phyloP scores from a whole-genome alignment of 2,329 filamentous ascomycete species.

The Podosphaera fusca region DNA sequence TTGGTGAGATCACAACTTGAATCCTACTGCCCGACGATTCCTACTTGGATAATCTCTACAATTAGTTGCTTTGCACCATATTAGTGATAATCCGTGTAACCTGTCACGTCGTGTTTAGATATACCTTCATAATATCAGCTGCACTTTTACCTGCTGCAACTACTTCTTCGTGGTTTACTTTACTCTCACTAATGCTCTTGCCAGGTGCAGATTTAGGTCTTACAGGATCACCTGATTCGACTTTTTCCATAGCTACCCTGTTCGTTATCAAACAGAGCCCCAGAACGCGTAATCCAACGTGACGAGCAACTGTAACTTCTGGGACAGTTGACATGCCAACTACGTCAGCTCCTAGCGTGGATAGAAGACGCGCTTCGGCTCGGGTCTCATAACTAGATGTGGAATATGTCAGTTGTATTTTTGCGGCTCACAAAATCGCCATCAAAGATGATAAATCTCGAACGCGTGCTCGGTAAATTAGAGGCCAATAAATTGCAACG shows the following conservation, averaged over 20 bases:
- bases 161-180: conserved; percentile 41
- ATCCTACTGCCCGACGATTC: too few species aligned
- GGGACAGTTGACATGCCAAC: conserved; percentile 50
- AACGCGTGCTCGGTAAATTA: too few species aligned
- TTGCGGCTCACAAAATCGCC: too few species aligned
- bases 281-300: conserved; percentile 37
- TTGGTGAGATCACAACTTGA: too few species aligned
- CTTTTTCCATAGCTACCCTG: conserved; percentile 33
- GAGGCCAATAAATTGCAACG: too few species aligned
- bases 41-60: too few species aligned
- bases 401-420: too few species aligned
- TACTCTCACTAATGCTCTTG: conserved; percentile 31
- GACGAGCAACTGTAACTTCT: conserved; percentile 41
- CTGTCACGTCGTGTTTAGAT: background rate
- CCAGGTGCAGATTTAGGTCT: conserved; percentile 29
- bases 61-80: too few species aligned
- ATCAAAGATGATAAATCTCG: too few species aligned
- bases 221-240: conserved; percentile 23
- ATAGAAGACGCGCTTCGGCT: conserved; percentile 39
- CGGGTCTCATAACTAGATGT: conserved; percentile 31
- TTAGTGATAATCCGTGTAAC: too few species aligned
- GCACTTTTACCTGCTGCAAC: conserved; percentile 35
- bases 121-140: conserved; percentile 23
- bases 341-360: conserved; percentile 37
- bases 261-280: conserved; percentile 46